These are phyloP conservation scores for Geranium brycei DNA, from an alignment of 345 rosid genomes.

Conservation along the genomic window DNA sequence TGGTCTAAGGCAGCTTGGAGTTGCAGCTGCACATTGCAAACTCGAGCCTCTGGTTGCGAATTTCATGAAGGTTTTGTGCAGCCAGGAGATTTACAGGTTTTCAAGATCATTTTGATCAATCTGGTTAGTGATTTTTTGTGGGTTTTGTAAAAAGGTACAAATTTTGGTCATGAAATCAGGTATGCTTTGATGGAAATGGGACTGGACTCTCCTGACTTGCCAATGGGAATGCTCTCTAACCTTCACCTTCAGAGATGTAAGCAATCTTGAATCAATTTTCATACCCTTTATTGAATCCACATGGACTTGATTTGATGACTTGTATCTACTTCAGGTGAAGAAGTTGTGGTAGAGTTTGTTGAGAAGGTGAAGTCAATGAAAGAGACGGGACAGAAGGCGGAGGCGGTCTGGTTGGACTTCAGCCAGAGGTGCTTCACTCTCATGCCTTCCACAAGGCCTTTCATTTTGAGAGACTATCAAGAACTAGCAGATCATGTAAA, in stretches of 20 bases:
- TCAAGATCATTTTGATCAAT: neutral
- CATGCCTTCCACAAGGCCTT: constrained; percentile 55
- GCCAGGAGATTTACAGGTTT: constrained; percentile 66
- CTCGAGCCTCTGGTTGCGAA: constrained; percentile 58
- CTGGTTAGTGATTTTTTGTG: neutral
- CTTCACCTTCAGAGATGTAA: constrained; percentile 55
- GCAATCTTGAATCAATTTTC: neutral
- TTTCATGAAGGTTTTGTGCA: constrained; percentile 48
- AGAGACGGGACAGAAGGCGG: constrained; percentile 42
- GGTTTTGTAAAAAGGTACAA: neutral
- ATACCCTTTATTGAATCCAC: too few relatives aligned
- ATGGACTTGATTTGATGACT: neutral
- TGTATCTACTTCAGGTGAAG: constrained; percentile 37
- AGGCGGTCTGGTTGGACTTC: constrained; percentile 57
- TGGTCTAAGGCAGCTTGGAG: constrained; percentile 51
- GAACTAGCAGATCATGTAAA: constrained; percentile 70
- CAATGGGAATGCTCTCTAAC: constrained; percentile 52
- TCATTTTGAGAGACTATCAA: constrained; percentile 42
- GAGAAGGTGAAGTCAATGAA: constrained; percentile 34
- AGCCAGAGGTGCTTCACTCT: constrained; percentile 69
- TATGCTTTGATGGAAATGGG: constrained; percentile 71
- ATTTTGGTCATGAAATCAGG: constrained; percentile 15
- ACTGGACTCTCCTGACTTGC: constrained; percentile 54
- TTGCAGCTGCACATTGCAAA: constrained; percentile 47
- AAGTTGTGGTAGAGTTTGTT: constrained; percentile 34